Evolutionary conservation across 2,329 filamentous ascomycete genomes (phyloP).

Genomic region (Exophiala spinifera): DNA sequence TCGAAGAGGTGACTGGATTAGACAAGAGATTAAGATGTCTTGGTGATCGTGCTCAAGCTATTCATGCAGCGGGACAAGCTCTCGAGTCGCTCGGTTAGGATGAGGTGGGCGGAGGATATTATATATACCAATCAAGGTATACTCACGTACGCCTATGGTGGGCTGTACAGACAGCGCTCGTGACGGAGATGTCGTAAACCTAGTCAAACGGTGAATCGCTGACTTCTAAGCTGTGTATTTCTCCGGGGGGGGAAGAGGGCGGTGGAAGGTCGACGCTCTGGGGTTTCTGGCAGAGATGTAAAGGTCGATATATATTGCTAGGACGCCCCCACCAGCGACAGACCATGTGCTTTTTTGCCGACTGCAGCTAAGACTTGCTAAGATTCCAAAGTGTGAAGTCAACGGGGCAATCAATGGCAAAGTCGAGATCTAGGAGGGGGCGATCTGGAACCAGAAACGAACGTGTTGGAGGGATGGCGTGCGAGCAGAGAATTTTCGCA

Average conservation of each 20-base stretch:
- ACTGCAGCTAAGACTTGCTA: background rate
- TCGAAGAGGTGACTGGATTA: background rate
- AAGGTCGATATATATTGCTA: background rate
- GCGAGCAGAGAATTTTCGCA: constrained; percentile 1
- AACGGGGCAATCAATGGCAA: background rate
- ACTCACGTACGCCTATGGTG: too few relatives aligned
- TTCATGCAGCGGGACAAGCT: constrained; percentile 1
- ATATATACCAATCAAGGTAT: background rate
- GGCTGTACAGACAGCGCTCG: too few relatives aligned
- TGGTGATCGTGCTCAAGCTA: background rate
- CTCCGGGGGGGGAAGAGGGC: background rate
- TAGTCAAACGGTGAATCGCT: too few relatives aligned
- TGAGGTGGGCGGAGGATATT: background rate
- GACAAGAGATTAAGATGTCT: constrained; percentile 3
- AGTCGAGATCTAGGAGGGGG: background rate
- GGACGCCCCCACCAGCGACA: background rate
- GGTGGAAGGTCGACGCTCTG: background rate
- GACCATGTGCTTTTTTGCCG: background rate
- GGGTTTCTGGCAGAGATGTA: background rate
- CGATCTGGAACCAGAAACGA: background rate
- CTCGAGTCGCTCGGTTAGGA: background rate
- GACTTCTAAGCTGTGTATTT: too few relatives aligned
- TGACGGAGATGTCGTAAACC: too few relatives aligned
- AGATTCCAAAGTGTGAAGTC: background rate
- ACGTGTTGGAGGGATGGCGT: background rate